Evolutionary conservation across 2,329 filamentous ascomycete genomes (phyloP).

Genomic region (Ceratocystis cacaofunesta): DNA sequence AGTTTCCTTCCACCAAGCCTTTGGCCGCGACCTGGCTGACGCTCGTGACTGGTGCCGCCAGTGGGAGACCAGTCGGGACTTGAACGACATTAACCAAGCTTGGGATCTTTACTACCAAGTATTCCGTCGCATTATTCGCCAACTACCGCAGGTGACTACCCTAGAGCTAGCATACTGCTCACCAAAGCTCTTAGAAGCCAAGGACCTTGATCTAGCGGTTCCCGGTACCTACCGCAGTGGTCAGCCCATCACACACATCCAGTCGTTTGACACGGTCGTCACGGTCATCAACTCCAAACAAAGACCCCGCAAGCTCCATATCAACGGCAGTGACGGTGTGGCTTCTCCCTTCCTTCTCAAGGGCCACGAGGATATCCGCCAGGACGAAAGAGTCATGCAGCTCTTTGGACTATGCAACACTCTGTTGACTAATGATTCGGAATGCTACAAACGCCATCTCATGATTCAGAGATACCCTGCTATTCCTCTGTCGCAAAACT

Average conservation of each 20-base stretch:
- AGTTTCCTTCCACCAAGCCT: constrained; percentile 94
- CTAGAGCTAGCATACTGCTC: constrained; percentile 95
- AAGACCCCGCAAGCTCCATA: constrained; percentile 73
- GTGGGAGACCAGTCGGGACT: constrained; percentile 75
- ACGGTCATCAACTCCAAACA: constrained; percentile 96
- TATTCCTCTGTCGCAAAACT: constrained; percentile 94
- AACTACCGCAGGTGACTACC: constrained; percentile 81
- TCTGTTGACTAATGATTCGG: constrained; percentile 78
- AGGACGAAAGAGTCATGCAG: constrained; percentile 99
- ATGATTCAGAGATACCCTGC: constrained; percentile 92
- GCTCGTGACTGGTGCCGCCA: constrained; percentile 92
- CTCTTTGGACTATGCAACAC: constrained; percentile 97
- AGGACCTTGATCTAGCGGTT: constrained; percentile 82
- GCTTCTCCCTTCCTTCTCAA: constrained; percentile 85
- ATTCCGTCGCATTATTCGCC: constrained; percentile 86
- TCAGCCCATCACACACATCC: constrained; percentile 64
- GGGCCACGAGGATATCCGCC: constrained; percentile 97
- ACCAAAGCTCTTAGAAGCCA: constrained; percentile 73
- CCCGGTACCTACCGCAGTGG: constrained; percentile 83
- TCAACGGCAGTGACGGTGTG: constrained; percentile 77
- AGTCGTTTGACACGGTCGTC: constrained; percentile 78
- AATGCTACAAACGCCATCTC: constrained; percentile 92
- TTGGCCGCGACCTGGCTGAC: constrained; percentile 86
- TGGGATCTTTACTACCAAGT: constrained; percentile 99
- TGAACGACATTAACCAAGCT: constrained; percentile 89